These are phyloP conservation scores for Panellus pusillus DNA, from an alignment of 768 basidiomycete species.

Conservation along the genomic window DNA sequence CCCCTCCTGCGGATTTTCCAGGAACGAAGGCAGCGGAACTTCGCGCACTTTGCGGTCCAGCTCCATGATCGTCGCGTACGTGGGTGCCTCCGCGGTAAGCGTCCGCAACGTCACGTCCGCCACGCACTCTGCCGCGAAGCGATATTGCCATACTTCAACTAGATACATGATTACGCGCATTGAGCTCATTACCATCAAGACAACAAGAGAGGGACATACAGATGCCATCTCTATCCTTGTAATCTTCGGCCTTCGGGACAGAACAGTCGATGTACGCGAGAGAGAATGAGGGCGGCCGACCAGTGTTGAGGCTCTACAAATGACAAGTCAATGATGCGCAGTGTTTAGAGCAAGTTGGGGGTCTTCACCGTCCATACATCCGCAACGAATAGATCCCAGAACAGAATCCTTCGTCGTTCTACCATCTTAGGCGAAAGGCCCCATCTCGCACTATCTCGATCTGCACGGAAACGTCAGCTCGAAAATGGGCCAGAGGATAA, in stretches of 20 bases:
- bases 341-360: background rate
- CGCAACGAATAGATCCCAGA: conserved; percentile 78
- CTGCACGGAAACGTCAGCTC: conserved; percentile 29
- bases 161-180: conserved; percentile 6
- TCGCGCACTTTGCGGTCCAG: conserved; percentile 69
- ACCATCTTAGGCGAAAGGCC: conserved; percentile 61
- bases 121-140: conserved; percentile 65
- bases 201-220: conserved; percentile 24
- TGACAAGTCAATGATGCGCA: background rate
- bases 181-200: background rate
- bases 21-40: conserved; percentile 52
- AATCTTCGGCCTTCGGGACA: conserved; percentile 46
- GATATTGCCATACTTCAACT: conserved; percentile 65
- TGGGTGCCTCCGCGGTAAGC: conserved; percentile 62
- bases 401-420: conserved; percentile 63
- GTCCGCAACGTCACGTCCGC: conserved; percentile 63
- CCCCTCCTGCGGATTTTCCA: conserved; percentile 32
- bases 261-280: conserved; percentile 68
- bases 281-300: conserved; percentile 69
- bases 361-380: conserved; percentile 67
- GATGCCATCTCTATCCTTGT: conserved; percentile 28
- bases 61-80: conserved; percentile 64
- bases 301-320: conserved; percentile 62
- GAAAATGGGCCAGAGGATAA: no score
- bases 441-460: conserved; percentile 69